phyloP scores from a whole-genome alignment of 2,329 filamentous ascomycete genomes.

The Coleophoma eucalyptorum region DNA sequence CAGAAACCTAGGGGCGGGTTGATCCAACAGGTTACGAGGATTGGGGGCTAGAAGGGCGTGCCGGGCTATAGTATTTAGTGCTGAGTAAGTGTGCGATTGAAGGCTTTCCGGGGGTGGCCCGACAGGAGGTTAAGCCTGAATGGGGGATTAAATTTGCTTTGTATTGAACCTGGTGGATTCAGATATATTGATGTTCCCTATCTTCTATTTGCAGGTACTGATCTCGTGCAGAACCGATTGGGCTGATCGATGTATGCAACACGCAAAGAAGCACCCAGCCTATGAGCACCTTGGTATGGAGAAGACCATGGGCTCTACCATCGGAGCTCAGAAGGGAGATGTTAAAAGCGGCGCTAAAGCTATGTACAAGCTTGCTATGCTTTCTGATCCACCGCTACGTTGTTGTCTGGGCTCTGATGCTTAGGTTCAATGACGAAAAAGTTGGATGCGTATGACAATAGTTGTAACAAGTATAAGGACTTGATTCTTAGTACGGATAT shows the following conservation, averaged over 20 bases:
- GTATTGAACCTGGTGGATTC: slow-evolving; percentile 36
- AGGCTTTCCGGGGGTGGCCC: slow-evolving; percentile 32
- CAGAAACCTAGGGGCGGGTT: slow-evolving; percentile 30
- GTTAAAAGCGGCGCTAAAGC: slow-evolving; percentile 42
- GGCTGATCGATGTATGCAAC: slow-evolving; percentile 30
- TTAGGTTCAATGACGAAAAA: slow-evolving; percentile 31
- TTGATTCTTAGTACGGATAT: slow-evolving; percentile 44
- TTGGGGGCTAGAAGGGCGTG: slow-evolving; percentile 31
- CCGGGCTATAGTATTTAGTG: slow-evolving; percentile 33
- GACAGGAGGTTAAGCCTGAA: slow-evolving; percentile 31
- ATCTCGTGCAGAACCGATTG: slow-evolving; percentile 30
- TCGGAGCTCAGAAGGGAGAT: slow-evolving; percentile 31
- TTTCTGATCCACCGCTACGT: slow-evolving; percentile 47
- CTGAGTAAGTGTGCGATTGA: slow-evolving; percentile 37
- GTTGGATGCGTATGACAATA: slow-evolving; percentile 42
- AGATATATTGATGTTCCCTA: background rate
- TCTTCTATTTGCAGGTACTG: background rate
- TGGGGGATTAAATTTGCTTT: slow-evolving; percentile 34
- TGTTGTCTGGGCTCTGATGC: slow-evolving; percentile 44
- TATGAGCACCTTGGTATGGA: slow-evolving; percentile 44
- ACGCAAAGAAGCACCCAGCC: slow-evolving; percentile 37
- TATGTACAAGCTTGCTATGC: slow-evolving; percentile 50
- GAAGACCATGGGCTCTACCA: slow-evolving; percentile 31
- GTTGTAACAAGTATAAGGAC: slow-evolving; percentile 45
- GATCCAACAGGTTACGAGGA: slow-evolving; percentile 36